These are phyloP conservation scores for Boletales sp. DNA, from an alignment of 768 basidiomycete genomes.

Conservation along the genomic window DNA sequence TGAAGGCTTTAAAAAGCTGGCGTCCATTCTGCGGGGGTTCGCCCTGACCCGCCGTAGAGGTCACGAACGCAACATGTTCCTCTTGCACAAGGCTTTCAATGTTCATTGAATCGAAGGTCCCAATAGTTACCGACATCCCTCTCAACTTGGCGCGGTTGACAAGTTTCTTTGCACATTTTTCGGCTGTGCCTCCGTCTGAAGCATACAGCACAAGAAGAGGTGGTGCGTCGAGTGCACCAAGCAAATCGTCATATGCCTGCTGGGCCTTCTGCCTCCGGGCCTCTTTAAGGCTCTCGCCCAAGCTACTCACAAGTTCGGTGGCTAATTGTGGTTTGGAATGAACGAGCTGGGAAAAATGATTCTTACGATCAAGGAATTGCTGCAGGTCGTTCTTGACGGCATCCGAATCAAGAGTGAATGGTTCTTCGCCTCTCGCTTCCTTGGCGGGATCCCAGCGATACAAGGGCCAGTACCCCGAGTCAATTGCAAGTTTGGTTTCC, in stretches of 20 bases:
- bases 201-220: slow-evolving; percentile 90
- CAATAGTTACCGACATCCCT: slow-evolving; percentile 71
- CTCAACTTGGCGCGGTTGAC: slow-evolving; percentile 78
- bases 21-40: slow-evolving; percentile 97
- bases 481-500: slow-evolving; percentile 95
- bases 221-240: slow-evolving; percentile 83
- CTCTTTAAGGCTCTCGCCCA: slow-evolving; percentile 81
- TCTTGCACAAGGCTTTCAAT: slow-evolving; percentile 74
- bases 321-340: slow-evolving; percentile 79
- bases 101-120: slow-evolving; percentile 78
- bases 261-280: slow-evolving; percentile 79
- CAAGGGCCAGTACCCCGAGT: slow-evolving; percentile 95
- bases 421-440: slow-evolving; percentile 70
- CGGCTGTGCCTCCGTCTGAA: slow-evolving; percentile 92
- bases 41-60: slow-evolving; percentile 94
- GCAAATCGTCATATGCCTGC: slow-evolving; percentile 78
- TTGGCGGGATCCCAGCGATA: slow-evolving; percentile 96
- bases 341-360: slow-evolving; percentile 92
- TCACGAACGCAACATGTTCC: slow-evolving; percentile 77
- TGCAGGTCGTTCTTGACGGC: slow-evolving; percentile 90
- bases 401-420: slow-evolving; percentile 91
- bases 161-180: slow-evolving; percentile 91
- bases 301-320: slow-evolving; percentile 73
- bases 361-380: slow-evolving; percentile 93
- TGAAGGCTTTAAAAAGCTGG: slow-evolving; percentile 81